Evolutionary conservation across 768 basidiomycete genomes (phyloP), one percentile per base, ranked within the genome.

Genomic region (Lactarius indigo): DNA sequence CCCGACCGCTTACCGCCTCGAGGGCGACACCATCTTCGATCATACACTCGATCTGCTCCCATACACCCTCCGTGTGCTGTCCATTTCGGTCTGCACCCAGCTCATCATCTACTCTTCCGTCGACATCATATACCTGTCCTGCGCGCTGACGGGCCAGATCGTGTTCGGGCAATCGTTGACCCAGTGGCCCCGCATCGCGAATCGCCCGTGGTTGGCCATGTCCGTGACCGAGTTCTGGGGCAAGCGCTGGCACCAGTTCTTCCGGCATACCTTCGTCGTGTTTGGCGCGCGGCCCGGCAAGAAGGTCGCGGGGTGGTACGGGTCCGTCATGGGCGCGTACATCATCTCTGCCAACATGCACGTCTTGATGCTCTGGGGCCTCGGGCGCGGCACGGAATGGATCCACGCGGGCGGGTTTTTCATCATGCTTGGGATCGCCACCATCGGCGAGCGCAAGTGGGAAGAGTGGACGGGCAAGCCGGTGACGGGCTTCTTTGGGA

Each of bases 311-410:
- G 88, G 89, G 12, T 81, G 82, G 33, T 64, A 72, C 3, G 87
- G 85, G 5, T 75, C 72, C 2, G 76, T 89, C 15, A 65, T 90
- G 4, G 89, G 87, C 12, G 83, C 82, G 3, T 91, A 91, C 72
- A 42, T 83, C 5, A 67, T 84, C 5, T 90, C 90, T 0, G 87
- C 82, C 12, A 26, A 84, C 7, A 72, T 90, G 12, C 90, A 92
- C 67, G 80, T 85, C 66, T 58, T 82, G 28, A 87, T 85, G 8
- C 68, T 85, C 60, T 88, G 83, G 79, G 86, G 85, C 5, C 82
- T 89, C 83, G 83, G 81, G 1, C 78, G 78, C 7, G 88, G 86
- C n/a, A 75, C 78, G 1, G 84, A 88, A 47, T 79, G 83, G 0
- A 26, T 61, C 3, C 64, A 65, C 8, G 76, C 87, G 12, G 74